These are phyloP conservation scores for Taxillus chinensis DNA, from an alignment of 164 flowering plant genomes.

Conservation along the genomic window DNA sequence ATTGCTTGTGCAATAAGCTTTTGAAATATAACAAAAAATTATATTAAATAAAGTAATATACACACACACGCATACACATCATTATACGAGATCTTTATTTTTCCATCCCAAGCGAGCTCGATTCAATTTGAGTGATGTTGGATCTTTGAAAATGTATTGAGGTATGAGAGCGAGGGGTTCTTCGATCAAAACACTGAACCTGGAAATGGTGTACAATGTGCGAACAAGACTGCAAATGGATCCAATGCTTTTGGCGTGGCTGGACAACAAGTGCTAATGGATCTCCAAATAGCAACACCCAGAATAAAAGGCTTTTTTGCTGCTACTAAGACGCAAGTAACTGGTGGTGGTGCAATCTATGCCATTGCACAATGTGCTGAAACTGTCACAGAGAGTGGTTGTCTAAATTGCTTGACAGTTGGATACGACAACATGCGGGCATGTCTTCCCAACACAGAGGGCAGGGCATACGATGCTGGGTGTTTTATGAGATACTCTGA, in stretches of 20 bases:
- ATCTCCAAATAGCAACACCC: constrained; percentile 32
- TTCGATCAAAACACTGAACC: constrained; percentile 28
- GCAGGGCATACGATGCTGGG: constrained; percentile 44
- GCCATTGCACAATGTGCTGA: constrained; percentile 48
- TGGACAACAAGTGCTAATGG: constrained; percentile 10
- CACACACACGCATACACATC: too few relatives aligned
- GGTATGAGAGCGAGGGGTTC: constrained; percentile 39
- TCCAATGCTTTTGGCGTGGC: constrained; percentile 9
- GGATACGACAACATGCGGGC: constrained; percentile 23
- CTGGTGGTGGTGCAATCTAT: constrained; percentile 17
- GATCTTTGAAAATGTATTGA: constrained; percentile 3
- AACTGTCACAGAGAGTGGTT: constrained; percentile 28
- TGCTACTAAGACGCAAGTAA: constrained; percentile 18
- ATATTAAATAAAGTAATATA: too few relatives aligned
- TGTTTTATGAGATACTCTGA: constrained; percentile 56
- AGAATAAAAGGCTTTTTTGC: constrained; percentile 29
- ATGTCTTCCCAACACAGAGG: constrained; percentile 32
- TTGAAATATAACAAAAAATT: background rate
- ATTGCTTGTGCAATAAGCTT: background rate
- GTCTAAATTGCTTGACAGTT: constrained; percentile 35
- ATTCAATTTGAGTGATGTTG: background rate
- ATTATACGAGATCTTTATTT: too few relatives aligned
- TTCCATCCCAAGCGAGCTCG: background rate
- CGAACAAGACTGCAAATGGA: constrained; percentile 20
- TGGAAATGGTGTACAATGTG: constrained; percentile 25